Conservation (phyloP, 768 basidiomycete genomes). For the Psilocybe cyanescens region DNA sequence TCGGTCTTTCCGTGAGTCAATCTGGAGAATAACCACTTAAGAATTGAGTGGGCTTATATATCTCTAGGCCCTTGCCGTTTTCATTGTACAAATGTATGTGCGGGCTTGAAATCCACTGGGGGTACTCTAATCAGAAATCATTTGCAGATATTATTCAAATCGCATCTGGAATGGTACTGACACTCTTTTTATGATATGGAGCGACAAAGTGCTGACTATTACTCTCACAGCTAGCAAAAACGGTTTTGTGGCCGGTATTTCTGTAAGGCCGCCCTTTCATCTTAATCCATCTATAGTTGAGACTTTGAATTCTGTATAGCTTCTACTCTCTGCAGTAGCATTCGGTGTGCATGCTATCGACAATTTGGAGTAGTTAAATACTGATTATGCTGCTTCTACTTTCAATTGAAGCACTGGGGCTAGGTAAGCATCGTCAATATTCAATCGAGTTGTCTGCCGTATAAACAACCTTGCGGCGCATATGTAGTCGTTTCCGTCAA, state of each 20-base stretch:
- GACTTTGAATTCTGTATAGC: neutral
- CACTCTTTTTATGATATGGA: neutral
- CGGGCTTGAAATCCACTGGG: neutral
- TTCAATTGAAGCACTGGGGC: neutral
- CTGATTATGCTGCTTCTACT: neutral
- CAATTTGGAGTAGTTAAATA: neutral
- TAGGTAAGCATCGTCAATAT: neutral
- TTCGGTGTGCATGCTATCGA: neutral
- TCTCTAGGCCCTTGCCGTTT: slow-evolving; percentile 21
- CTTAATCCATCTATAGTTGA: neutral
- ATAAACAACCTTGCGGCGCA: too few species aligned
- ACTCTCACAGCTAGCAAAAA: neutral
- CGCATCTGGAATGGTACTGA: neutral
- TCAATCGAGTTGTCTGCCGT: too few species aligned
- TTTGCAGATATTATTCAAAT: neutral
- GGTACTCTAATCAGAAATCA: too few species aligned
- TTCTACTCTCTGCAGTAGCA: neutral
- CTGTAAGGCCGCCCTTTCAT: neutral
- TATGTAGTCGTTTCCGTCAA: neutral
- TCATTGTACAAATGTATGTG: slow-evolving; percentile 28
- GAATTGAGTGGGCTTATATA: neutral
- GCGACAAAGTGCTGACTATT: neutral
- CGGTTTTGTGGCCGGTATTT: neutral
- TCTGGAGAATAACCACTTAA: neutral
- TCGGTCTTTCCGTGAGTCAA: slow-evolving; percentile 19